Evolutionary conservation across 2,329 filamentous ascomycete genomes (phyloP), one percentile per base, ranked within the genome.

Genomic region (Tolypocladium amazonense): DNA sequence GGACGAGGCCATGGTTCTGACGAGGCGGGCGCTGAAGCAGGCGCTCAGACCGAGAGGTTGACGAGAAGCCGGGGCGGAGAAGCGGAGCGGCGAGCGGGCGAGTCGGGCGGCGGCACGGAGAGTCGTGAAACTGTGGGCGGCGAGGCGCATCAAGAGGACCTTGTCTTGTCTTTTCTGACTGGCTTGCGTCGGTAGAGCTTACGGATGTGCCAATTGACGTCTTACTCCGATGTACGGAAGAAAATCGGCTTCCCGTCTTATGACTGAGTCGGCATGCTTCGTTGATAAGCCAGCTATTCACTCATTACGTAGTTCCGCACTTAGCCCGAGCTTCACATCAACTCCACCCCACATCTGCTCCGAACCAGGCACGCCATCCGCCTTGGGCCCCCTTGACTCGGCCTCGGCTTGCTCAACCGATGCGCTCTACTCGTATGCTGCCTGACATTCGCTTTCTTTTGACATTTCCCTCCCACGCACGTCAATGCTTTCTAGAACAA

Each of bases 1-100:
- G 45, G 81, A 75, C 39, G 81, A 75, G 41, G 77, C 70, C 79
- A 82, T 81, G 33, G 27, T 35, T 43, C 50, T 20, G 30, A 37
- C 11, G 30, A 37, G 50, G 30, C 50, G 50, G 50, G 30, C 5
- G 50, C 50, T 53, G 50, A 53, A 14, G 27, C 50, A 3, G 27
- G 27, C 27, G 50, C 18, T 7, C 5, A 53, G 50, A 33, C 8
- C 27, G 30, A 23, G 50, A 15, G 30, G 50, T n/a, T 15, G 11
- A 23, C 30, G 4, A 30, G 20, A 11, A 4, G 30, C 27, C 50
- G 50, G 14, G 18, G 50, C 20, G 30, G 50, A 35, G 50, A 11
- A 35, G 50, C 9, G 30, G 50, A 35, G 50, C 8, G 50, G 30
- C 30, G 35, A 20, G 30, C 20, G 30, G 50, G 50, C 20, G 50